phyloP scores from a whole-genome alignment of 352 stramenopile species.

The Phytophthora brassicae region DNA sequence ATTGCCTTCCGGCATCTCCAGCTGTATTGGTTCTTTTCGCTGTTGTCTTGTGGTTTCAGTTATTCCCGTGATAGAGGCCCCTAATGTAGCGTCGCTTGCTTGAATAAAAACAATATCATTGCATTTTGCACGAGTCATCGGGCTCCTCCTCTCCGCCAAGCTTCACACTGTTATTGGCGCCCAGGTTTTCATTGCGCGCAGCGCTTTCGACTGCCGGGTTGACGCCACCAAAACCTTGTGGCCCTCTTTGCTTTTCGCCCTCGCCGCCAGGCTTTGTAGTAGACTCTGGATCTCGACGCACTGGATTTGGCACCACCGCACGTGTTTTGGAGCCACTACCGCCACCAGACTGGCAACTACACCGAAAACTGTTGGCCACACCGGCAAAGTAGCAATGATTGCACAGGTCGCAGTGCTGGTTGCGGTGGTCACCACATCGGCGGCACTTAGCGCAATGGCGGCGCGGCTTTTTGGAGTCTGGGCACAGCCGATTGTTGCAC shows the following conservation, averaged over 20 bases:
- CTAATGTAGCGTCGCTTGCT: not conserved
- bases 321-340: conserved; percentile 46
- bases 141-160: conserved; percentile 44
- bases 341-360: conserved; percentile 60
- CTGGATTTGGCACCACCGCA: conserved; percentile 47
- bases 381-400: conserved; percentile 87
- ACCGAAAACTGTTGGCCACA: conserved; percentile 83
- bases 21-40: conserved; percentile 2
- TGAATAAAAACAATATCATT: conserved; percentile 34
- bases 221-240: conserved; percentile 14
- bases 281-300: conserved; percentile 18
- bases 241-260: conserved; percentile 10
- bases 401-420: conserved; percentile 80
- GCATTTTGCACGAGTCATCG: conserved; percentile 67
- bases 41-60: conserved; percentile 8
- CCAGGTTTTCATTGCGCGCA: conserved; percentile 34
- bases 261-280: conserved; percentile 11
- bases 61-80: not conserved
- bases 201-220: conserved; percentile 15
- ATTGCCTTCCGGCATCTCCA: not conserved
- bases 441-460: conserved; percentile 82
- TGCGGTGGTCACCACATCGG: conserved; percentile 76
- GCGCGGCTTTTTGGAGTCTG: conserved; percentile 75
- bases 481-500: conserved; percentile 76
- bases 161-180: conserved; percentile 28